A percentile compares a stretch with the other conserved stretches of the same genome.
phyloP scores from a whole-genome alignment of 192 early-diverging fungal genomes.

The Kickxella alabastrina region DNA sequence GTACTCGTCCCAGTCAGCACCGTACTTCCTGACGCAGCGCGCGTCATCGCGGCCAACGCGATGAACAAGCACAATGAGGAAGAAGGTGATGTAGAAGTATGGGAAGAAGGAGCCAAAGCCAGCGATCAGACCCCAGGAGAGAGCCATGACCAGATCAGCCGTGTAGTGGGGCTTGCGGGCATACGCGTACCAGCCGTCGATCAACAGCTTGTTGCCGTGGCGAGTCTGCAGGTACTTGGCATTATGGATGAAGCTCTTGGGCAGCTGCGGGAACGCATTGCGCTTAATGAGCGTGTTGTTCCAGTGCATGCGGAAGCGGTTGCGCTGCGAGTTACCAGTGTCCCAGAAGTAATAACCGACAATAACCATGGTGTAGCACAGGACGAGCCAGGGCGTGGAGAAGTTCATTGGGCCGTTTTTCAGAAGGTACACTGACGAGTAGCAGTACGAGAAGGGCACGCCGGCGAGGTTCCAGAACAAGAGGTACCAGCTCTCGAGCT shows the following conservation, averaged over 20 bases:
- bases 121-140: conserved; percentile 87
- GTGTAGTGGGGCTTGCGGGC: conserved; percentile 93
- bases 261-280: conserved; percentile 57
- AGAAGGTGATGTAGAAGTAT: conserved; percentile 95
- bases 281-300: conserved; percentile 52
- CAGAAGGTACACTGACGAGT: conserved; percentile 83
- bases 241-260: conserved; percentile 62
- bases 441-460: conserved; percentile 88
- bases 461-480: conserved; percentile 77
- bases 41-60: conserved; percentile 83
- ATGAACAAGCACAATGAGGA: conserved; percentile 85
- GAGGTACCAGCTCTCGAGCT: conserved; percentile 68
- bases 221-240: conserved; percentile 84
- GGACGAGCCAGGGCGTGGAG: conserved; percentile 41
- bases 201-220: conserved; percentile 75
- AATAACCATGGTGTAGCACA: conserved; percentile 49
- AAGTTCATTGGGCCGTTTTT: conserved; percentile 63
- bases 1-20: conserved; percentile 91
- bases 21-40: conserved; percentile 88
- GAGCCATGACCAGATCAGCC: conserved; percentile 89
- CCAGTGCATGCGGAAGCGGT: conserved; percentile 71
- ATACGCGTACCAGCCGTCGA: conserved; percentile 89
- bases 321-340: conserved; percentile 86
- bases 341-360: conserved; percentile 82
- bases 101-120: conserved; percentile 77